Evolutionary conservation across 441 rosid species (phyloP), one percentile per base, ranked within the genome.

Genomic region (Flueggea neowawraea): DNA sequence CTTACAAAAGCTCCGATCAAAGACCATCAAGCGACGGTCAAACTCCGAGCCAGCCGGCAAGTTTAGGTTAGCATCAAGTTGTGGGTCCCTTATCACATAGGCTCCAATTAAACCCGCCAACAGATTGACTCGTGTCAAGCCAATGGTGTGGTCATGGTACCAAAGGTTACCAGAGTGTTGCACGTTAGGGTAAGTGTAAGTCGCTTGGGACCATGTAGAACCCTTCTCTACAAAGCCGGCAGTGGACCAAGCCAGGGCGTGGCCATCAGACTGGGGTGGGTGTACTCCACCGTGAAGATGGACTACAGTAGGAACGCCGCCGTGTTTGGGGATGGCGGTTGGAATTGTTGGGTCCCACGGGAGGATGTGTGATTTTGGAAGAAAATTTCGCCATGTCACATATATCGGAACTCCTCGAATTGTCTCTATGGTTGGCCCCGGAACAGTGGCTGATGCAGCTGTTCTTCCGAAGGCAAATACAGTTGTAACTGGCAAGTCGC

Each of bases 61-160:
- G 22, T 74, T 47, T 1, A 94, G 84, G 11, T 83, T 79, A 45
- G 67, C 16, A 65, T 94, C 99, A 4, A 83, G 72, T 0, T 58
- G 68, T 6, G 78, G 83, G 47, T 91, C 78, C 11, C 94, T 94
- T 15, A 89, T 70, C 45, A 83, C 54, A 53, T 90, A 94, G 12
- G 94, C 84, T 11, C 99, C 99, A 28, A 84, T 15, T 63, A 94
- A 57, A 45, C 99, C 99, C 4, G 99, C 97, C 54, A 94, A 61
- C 0, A 89, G 67, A 84, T 94, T 94, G 76, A 91, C 83, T 52
- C 97, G 61, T 5, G 99, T 94, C 82, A 94, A 79, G 14, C 99
- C 97, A 84, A 84, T 80, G 72, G 99, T 88, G 43, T 94, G 97
- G 69, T 94, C 99, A 53, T 94, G 98, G 69, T 94, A 94, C 98